phyloP scores from a whole-genome alignment of 2,329 filamentous ascomycete species.

The Xylaria multiplex region DNA sequence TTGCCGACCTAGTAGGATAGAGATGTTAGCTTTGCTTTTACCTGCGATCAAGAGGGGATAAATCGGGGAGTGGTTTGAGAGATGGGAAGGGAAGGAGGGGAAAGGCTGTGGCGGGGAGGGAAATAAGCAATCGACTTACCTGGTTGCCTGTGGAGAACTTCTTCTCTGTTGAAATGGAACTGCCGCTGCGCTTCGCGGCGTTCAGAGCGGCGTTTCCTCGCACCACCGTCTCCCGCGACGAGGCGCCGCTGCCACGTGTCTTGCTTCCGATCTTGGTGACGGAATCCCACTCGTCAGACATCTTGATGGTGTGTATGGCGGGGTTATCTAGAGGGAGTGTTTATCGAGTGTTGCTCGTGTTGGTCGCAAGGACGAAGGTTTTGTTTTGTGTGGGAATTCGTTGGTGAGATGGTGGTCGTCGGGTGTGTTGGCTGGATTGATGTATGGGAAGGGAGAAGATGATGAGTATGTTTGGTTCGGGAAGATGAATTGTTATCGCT shows the following conservation, averaged over 20 bases:
- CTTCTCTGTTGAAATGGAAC: constrained; percentile 88
- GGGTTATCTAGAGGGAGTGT: constrained; percentile 44
- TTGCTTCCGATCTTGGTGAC: constrained; percentile 95
- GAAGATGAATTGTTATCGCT: constrained; percentile 12
- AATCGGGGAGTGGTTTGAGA: background rate
- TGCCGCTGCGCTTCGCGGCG: constrained; percentile 84
- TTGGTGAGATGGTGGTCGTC: background rate
- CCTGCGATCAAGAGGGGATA: background rate
- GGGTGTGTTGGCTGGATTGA: background rate
- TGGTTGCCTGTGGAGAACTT: constrained; percentile 82
- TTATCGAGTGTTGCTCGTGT: constrained; percentile 21
- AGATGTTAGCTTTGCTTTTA: constrained; percentile 36
- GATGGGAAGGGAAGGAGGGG: background rate
- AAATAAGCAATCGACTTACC: constrained; percentile 63
- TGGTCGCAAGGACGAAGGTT: background rate
- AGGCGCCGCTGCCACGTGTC: constrained; percentile 72
- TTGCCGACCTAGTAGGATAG: constrained; percentile 56
- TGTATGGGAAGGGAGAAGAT: constrained; percentile 8
- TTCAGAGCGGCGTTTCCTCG: constrained; percentile 86
- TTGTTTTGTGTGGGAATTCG: background rate
- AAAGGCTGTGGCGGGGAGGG: background rate
- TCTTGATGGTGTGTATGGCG: constrained; percentile 58
- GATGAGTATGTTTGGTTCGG: background rate
- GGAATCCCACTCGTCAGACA: constrained; percentile 81
- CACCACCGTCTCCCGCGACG: constrained; percentile 85